Evolutionary conservation across 2,329 filamentous ascomycete species (phyloP).

Genomic region (Penicillium sp.): DNA sequence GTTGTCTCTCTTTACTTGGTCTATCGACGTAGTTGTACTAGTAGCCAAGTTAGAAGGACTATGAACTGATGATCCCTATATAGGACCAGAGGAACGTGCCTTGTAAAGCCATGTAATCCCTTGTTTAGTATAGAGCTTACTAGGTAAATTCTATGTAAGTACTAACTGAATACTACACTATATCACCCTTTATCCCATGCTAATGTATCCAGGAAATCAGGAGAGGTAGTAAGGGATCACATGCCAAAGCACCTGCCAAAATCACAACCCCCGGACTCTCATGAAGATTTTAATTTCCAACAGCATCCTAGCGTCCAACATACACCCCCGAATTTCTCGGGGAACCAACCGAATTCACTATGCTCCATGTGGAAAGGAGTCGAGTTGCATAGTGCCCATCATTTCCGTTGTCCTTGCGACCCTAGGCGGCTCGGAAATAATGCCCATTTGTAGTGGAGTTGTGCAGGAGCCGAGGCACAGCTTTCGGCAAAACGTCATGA

Average conservation of each 20-base stretch:
- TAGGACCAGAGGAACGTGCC: background rate
- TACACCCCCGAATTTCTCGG: background rate
- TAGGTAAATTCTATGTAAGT: background rate
- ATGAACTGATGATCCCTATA: slow-evolving; percentile 4
- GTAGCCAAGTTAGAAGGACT: background rate
- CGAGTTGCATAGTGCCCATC: background rate
- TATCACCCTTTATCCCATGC: background rate
- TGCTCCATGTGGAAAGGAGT: slow-evolving; percentile 6
- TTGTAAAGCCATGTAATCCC: background rate
- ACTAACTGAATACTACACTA: background rate
- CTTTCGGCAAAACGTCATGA: slow-evolving; percentile 47
- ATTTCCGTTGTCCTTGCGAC: background rate
- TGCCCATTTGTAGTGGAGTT: slow-evolving; percentile 18
- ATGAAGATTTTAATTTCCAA: slow-evolving; percentile 7
- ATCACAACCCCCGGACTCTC: background rate
- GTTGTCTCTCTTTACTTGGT: background rate
- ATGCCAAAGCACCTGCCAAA: slow-evolving; percentile 11
- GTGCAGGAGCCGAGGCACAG: slow-evolving; percentile 42
- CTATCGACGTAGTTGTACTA: background rate
- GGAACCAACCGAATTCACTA: background rate
- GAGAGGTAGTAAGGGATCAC: background rate
- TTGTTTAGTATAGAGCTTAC: background rate
- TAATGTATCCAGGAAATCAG: background rate
- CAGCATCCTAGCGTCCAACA: background rate
- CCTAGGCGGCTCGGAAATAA: slow-evolving; percentile 24